Conservation (phyloP, 2,329 filamentous ascomycete genomes). For the Pezizomycotina sp. region DNA sequence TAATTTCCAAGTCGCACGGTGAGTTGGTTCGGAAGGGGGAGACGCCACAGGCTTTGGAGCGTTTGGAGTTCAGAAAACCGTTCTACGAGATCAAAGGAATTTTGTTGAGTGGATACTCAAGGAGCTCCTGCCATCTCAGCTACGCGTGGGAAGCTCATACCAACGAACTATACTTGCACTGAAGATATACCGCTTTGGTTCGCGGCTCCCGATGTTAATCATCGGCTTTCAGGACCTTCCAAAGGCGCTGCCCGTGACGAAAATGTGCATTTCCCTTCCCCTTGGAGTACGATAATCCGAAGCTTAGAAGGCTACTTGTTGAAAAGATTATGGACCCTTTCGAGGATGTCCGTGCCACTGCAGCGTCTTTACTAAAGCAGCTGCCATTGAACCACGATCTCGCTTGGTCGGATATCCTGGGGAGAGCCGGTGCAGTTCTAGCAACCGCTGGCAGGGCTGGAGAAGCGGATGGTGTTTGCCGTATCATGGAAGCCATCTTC, state of each 20-base stretch:
- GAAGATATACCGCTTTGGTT: conserved; percentile 50
- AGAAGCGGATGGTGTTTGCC: conserved; percentile 78
- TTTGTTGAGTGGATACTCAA: conserved; percentile 60
- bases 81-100: conserved; percentile 37
- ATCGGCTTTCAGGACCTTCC: conserved; percentile 5
- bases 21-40: neutral
- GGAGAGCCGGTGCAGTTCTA: conserved; percentile 41
- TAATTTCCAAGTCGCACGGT: conserved; percentile 4
- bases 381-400: conserved; percentile 29
- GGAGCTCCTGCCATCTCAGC: conserved; percentile 51
- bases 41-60: neutral
- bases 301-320: conserved; percentile 45
- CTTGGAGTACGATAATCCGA: conserved; percentile 9
- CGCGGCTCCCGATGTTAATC: conserved; percentile 15
- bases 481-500: conserved; percentile 42
- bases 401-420: conserved; percentile 35
- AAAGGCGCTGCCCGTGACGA: conserved; percentile 2
- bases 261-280: conserved; percentile 15
- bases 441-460: conserved; percentile 66
- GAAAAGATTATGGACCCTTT: conserved; percentile 80
- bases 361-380: conserved; percentile 38
- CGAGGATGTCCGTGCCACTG: conserved; percentile 62
- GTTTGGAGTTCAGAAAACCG: conserved; percentile 20
- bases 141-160: conserved; percentile 71
- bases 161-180: conserved; percentile 73